A percentile compares a stretch with the other conserved stretches of the same genome.
Evolutionary conservation across 2,329 filamentous ascomycete genomes (phyloP).

Genomic region (Nothophoma quercina): DNA sequence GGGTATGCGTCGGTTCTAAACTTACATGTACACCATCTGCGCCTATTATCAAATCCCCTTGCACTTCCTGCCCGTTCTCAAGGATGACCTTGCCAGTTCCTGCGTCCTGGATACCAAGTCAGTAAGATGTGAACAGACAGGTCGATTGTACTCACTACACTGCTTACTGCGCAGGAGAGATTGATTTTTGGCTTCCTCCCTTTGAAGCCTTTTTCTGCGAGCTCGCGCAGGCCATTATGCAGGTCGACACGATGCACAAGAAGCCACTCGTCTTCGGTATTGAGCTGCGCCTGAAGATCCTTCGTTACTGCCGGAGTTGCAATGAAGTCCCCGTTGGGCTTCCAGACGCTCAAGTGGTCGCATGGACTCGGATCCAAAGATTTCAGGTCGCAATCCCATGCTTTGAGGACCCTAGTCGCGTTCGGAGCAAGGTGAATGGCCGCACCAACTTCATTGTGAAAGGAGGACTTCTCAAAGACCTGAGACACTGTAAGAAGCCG

Average conservation of each 20-base stretch:
- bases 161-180: background rate
- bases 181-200: background rate
- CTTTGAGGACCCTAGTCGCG: constrained; percentile 2
- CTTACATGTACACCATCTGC: background rate
- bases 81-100: background rate
- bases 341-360: background rate
- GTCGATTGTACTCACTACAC: background rate
- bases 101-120: background rate
- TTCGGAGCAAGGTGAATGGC: constrained; percentile 9
- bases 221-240: background rate
- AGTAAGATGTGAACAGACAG: too few species aligned
- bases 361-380: background rate
- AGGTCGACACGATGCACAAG: constrained; percentile 7
- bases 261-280: background rate
- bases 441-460: constrained; percentile 9
- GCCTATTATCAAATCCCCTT: background rate
- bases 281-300: background rate
- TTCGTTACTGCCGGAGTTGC: background rate
- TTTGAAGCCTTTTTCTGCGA: background rate
- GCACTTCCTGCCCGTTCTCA: background rate
- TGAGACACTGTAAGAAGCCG: background rate
- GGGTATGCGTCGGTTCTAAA: too few species aligned
- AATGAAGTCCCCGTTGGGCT: background rate
- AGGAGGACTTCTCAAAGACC: constrained; percentile 1
- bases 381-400: background rate